These are phyloP conservation scores for Taiwanofungus camphoratus DNA, from an alignment of 1,284 basidiomycete species.

Conservation along the genomic window DNA sequence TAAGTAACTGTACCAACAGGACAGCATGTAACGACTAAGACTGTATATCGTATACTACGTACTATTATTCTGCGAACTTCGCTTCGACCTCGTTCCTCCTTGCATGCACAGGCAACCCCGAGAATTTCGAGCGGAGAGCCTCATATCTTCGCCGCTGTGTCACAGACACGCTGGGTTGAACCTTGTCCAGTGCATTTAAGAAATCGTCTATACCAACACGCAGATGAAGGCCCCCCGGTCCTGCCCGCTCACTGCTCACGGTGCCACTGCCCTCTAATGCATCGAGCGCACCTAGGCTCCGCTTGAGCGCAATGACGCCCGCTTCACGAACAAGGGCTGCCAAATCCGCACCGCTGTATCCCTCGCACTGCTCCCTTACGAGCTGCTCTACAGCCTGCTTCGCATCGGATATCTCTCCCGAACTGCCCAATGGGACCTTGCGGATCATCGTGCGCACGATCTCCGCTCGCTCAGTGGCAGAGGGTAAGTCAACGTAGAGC, in stretches of 20 bases:
- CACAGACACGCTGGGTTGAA: slow-evolving; percentile 80
- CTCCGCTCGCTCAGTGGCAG: slow-evolving; percentile 73
- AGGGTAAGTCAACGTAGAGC: slow-evolving; percentile 92
- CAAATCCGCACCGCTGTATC: slow-evolving; percentile 88
- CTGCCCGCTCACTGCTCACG: slow-evolving; percentile 14
- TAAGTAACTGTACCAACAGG: background rate
- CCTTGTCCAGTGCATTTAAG: slow-evolving; percentile 69
- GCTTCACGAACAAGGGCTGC: slow-evolving; percentile 87
- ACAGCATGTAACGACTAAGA: background rate
- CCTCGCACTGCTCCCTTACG: slow-evolving; percentile 63
- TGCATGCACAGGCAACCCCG: slow-evolving; percentile 62
- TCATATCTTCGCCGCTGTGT: slow-evolving; percentile 83
- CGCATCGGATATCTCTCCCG: slow-evolving; percentile 24
- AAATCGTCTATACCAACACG: slow-evolving; percentile 69
- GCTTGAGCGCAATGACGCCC: slow-evolving; percentile 76
- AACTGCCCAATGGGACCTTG: slow-evolving; percentile 59
- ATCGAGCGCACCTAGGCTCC: slow-evolving; percentile 62
- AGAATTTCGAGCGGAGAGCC: slow-evolving; percentile 70
- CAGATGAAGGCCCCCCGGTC: slow-evolving; percentile 23
- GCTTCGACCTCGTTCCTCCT: slow-evolving; percentile 14
- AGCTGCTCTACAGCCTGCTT: slow-evolving; percentile 40
- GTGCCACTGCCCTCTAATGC: slow-evolving; percentile 38
- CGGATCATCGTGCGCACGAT: slow-evolving; percentile 75
- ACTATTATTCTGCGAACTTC: background rate
- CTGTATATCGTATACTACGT: background rate